phyloP scores from a whole-genome alignment of 2,329 filamentous ascomycete genomes.

The Colletotrichum paranaense region DNA sequence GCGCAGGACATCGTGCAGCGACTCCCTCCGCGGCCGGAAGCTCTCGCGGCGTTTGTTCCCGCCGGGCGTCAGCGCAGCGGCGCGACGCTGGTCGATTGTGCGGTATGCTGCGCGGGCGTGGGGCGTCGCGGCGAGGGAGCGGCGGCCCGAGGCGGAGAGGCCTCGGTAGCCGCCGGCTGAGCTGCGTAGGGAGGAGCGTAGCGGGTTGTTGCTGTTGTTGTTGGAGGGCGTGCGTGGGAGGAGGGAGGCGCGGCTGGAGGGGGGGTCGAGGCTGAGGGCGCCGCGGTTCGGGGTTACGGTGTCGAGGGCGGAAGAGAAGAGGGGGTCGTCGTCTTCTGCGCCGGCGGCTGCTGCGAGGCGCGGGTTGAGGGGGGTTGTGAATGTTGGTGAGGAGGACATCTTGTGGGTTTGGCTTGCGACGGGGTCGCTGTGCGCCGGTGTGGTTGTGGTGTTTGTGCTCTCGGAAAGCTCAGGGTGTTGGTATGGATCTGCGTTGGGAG shows the following conservation, averaged over 20 bases:
- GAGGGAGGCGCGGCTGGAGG: constrained; percentile 20
- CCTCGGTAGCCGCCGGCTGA: constrained; percentile 43
- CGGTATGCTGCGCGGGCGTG: constrained; percentile 71
- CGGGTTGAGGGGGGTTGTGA: constrained; percentile 20
- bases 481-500: too few species aligned
- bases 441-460: background rate
- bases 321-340: constrained; percentile 48
- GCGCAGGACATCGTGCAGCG: constrained; percentile 64
- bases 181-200: constrained; percentile 10
- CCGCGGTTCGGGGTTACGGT: constrained; percentile 49
- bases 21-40: constrained; percentile 65
- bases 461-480: background rate
- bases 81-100: constrained; percentile 68
- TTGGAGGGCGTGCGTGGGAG: constrained; percentile 24
- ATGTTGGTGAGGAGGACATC: constrained; percentile 17
- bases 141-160: constrained; percentile 58
- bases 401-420: background rate
- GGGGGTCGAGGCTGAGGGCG: constrained; percentile 18
- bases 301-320: constrained; percentile 53
- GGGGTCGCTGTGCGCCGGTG: background rate
- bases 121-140: constrained; percentile 62
- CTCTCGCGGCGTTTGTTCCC: constrained; percentile 66
- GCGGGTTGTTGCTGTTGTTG: background rate
- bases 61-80: constrained; percentile 70
- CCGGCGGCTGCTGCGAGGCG: constrained; percentile 5